Evolutionary conservation across 2,329 filamentous ascomycete genomes (phyloP).

Genomic region (Didymella exigua): DNA sequence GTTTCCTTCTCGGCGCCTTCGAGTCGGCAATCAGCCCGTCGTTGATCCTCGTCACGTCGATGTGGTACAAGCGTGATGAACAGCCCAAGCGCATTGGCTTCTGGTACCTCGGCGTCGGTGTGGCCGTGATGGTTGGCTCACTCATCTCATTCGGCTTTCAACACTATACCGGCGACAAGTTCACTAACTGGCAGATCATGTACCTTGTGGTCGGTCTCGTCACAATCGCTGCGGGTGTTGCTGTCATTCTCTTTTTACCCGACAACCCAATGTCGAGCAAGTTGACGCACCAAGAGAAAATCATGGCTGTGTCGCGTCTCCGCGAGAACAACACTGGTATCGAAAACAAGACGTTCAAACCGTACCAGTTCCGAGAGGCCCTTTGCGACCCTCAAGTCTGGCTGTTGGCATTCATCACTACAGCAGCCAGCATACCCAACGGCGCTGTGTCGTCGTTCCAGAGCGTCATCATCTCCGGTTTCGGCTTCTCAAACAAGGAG

Average conservation of each 20-base stretch:
- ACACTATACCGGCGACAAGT: constrained; percentile 54
- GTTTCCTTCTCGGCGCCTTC: constrained; percentile 60
- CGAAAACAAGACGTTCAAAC: constrained; percentile 56
- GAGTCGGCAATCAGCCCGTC: constrained; percentile 57
- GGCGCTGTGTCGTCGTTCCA: constrained; percentile 47
- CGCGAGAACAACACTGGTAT: constrained; percentile 58
- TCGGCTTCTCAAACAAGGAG: constrained; percentile 40
- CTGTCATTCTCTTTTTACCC: constrained; percentile 61
- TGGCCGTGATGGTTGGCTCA: constrained; percentile 62
- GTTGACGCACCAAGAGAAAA: constrained; percentile 25
- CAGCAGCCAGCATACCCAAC: constrained; percentile 43
- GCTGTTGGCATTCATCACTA: constrained; percentile 43
- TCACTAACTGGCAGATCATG: constrained; percentile 68
- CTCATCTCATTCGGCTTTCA: constrained; percentile 65
- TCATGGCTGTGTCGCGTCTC: constrained; percentile 48
- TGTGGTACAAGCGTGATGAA: constrained; percentile 69
- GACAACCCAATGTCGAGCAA: constrained; percentile 48
- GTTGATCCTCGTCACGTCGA: constrained; percentile 68
- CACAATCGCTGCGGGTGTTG: constrained; percentile 42
- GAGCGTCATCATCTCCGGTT: constrained; percentile 17
- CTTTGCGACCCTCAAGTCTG: constrained; percentile 53
- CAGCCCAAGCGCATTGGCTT: constrained; percentile 61
- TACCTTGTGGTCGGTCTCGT: constrained; percentile 63
- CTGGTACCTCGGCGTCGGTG: constrained; percentile 56
- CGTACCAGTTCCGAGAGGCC: constrained; percentile 52